Percentiles rank a stretch among this genome's conserved stretches.
phyloP scores from a whole-genome alignment of 78 protist genomes.

The Dictyostelium brefeldianum region DNA sequence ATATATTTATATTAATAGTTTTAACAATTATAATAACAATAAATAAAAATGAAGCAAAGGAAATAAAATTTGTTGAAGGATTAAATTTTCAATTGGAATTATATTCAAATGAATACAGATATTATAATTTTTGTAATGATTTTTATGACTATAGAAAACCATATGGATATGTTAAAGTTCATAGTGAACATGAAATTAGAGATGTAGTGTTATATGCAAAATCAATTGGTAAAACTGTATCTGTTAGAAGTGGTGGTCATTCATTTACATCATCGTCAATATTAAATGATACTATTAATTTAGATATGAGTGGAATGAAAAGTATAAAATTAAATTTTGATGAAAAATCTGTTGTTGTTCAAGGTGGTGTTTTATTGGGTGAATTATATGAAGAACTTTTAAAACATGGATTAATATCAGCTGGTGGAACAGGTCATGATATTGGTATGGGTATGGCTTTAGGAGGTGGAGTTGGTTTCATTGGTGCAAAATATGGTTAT shows the following conservation, averaged over 20 bases:
- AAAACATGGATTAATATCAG: not conserved
- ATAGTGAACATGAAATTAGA: too few species aligned
- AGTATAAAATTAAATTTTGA: not conserved
- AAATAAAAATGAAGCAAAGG: too few species aligned
- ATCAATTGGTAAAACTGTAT: not conserved
- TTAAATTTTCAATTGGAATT: too few species aligned
- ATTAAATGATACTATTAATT: slow-evolving; percentile 4
- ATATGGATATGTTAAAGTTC: too few species aligned
- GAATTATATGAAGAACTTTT: slow-evolving; percentile 17
- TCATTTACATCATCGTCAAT: slow-evolving; percentile 19
- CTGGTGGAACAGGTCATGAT: slow-evolving; percentile 53
- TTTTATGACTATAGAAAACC: too few species aligned
- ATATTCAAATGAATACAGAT: too few species aligned
- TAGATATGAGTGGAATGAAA: slow-evolving; percentile 45
- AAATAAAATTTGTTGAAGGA: too few species aligned
- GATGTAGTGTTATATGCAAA: too few species aligned
- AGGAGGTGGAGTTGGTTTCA: slow-evolving; percentile 37
- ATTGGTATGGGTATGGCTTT: slow-evolving; percentile 11
- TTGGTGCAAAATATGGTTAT: slow-evolving; percentile 21
- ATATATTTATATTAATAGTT: too few species aligned
- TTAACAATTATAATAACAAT: too few species aligned
- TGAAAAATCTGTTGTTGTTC: not conserved
- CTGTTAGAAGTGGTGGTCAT: slow-evolving; percentile 50
- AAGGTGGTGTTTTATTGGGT: slow-evolving; percentile 19
- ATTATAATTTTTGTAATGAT: too few species aligned